Evolutionary conservation across 805 yeast genomes (phyloP).

Genomic region (Sugiyamaella mastotermitis): DNA sequence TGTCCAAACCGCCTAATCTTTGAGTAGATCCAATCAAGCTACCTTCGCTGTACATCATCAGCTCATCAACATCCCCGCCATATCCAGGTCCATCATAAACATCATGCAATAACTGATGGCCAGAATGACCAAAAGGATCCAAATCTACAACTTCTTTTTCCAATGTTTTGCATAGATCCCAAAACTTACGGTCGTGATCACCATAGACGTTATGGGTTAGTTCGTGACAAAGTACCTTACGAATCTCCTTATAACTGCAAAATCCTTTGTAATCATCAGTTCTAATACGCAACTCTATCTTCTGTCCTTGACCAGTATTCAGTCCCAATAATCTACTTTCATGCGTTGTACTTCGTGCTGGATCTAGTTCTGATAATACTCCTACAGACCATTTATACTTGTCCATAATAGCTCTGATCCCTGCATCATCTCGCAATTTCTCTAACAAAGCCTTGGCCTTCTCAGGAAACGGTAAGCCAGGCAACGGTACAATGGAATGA

Average conservation of each 20-base stretch:
- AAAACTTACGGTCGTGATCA: constrained; percentile 32
- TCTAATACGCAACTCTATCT: constrained; percentile 32
- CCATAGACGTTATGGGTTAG: constrained; percentile 33
- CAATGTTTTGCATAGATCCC: constrained; percentile 29
- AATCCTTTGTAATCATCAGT: constrained; percentile 35
- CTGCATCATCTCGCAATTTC: constrained; percentile 30
- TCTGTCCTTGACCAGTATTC: constrained; percentile 31
- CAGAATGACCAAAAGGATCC: constrained; percentile 27
- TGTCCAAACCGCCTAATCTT: constrained; percentile 13
- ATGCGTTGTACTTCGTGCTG: constrained; percentile 31
- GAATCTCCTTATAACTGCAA: constrained; percentile 29
- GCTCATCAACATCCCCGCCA: constrained; percentile 15
- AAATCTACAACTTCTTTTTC: constrained; percentile 30
- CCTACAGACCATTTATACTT: constrained; percentile 32
- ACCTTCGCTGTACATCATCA: constrained; percentile 20
- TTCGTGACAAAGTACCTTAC: constrained; percentile 34
- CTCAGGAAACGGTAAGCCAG: constrained; percentile 28
- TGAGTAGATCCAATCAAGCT: constrained; percentile 23
- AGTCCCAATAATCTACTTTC: constrained; percentile 26
- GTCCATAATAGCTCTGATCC: constrained; percentile 31
- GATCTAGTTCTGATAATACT: constrained; percentile 34
- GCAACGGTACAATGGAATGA: constrained; percentile 26
- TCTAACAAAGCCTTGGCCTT: constrained; percentile 26
- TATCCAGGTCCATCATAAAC: constrained; percentile 18
- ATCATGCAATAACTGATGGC: constrained; percentile 19